phyloP scores from a whole-genome alignment of 2,329 filamentous ascomycete genomes.

The Incumbomyces delicatus region DNA sequence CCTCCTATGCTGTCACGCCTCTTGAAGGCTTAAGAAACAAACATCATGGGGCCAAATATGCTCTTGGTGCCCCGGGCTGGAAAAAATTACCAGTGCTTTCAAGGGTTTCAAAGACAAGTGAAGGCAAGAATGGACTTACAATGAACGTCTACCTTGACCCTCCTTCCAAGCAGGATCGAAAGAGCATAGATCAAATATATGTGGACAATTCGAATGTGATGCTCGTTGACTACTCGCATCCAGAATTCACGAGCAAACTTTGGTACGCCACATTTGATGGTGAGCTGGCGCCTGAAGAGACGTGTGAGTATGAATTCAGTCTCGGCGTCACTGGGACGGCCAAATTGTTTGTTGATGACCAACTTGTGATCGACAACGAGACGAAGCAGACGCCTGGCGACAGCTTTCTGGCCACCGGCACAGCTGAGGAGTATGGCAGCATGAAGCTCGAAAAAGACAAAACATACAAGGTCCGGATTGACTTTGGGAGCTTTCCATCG shows the following conservation, averaged over 20 bases:
- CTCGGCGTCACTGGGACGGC: conserved; percentile 56
- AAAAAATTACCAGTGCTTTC: conserved; percentile 54
- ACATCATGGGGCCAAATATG: conserved; percentile 37
- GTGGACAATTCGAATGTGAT: conserved; percentile 37
- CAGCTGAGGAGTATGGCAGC: conserved; percentile 52
- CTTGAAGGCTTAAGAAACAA: conserved; percentile 34
- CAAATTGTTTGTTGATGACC: conserved; percentile 53
- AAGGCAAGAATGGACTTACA: conserved; percentile 48
- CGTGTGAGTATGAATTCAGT: conserved; percentile 55
- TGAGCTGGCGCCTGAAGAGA: conserved; percentile 49
- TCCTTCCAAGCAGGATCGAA: conserved; percentile 37
- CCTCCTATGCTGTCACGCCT: conserved; percentile 37
- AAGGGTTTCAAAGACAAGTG: conserved; percentile 39
- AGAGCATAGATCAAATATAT: conserved; percentile 42
- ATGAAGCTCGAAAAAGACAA: conserved; percentile 50
- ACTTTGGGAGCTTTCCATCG: conserved; percentile 51
- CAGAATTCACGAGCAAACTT: conserved; percentile 38
- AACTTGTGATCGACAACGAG: conserved; percentile 56
- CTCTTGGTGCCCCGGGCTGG: conserved; percentile 55
- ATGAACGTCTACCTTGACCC: conserved; percentile 56
- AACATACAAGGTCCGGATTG: conserved; percentile 49
- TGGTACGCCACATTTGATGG: conserved; percentile 57
- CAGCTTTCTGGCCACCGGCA: conserved; percentile 56
- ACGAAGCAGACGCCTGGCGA: conserved; percentile 54
- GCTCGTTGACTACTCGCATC: conserved; percentile 46